Conservation (phyloP, 1,139 yeast genomes). For the Blastobotrys indianensis region DNA sequence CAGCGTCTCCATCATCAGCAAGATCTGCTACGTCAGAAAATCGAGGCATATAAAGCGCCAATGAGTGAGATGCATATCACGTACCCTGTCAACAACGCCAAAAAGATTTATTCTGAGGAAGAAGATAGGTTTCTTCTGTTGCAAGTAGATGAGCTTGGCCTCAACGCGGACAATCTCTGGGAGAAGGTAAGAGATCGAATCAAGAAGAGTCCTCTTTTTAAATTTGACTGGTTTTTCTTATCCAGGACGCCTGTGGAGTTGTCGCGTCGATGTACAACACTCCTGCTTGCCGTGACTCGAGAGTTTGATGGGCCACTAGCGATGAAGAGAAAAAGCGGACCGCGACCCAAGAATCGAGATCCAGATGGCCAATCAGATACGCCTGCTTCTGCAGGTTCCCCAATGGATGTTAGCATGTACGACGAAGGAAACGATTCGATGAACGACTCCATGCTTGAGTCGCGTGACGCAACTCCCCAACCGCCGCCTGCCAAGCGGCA, state of each 20-base stretch:
- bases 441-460: slow-evolving; percentile 11
- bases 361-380: slow-evolving; percentile 12
- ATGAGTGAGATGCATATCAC: slow-evolving; percentile 72
- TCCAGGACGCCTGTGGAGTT: slow-evolving; percentile 86
- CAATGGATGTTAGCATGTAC: slow-evolving; percentile 14
- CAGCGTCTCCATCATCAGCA: slow-evolving; percentile 63
- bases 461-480: slow-evolving; percentile 10
- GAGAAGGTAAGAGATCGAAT: slow-evolving; percentile 80
- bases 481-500: slow-evolving; percentile 18
- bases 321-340: slow-evolving; percentile 27
- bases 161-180: slow-evolving; percentile 66
- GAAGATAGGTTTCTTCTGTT: slow-evolving; percentile 81
- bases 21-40: slow-evolving; percentile 55
- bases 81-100: slow-evolving; percentile 80
- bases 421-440: slow-evolving; percentile 15
- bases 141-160: slow-evolving; percentile 72
- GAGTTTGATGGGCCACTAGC: slow-evolving; percentile 32
- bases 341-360: slow-evolving; percentile 15
- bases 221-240: slow-evolving; percentile 84
- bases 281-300: slow-evolving; percentile 40
- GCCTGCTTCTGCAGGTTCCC: slow-evolving; percentile 18
- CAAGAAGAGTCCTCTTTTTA: slow-evolving; percentile 62
- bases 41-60: slow-evolving; percentile 62
- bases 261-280: slow-evolving; percentile 75
- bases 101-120: slow-evolving; percentile 72